Evolutionary conservation across 2,329 filamentous ascomycete species (phyloP).

Genomic region (Parafenestella ontariensis): DNA sequence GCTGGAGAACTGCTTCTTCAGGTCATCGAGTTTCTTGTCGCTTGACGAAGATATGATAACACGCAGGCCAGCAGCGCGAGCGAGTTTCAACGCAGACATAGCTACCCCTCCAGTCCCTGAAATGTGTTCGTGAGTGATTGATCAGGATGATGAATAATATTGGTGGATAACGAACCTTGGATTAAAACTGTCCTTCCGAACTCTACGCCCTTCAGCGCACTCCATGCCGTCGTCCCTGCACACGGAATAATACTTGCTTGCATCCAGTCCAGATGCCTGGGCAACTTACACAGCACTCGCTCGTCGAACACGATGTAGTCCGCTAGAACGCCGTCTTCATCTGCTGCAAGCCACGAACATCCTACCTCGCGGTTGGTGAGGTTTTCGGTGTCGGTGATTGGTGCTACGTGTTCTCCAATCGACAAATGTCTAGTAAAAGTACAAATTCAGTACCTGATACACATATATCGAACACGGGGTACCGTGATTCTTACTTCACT

Average conservation of each 20-base stretch:
- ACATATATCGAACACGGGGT: neutral
- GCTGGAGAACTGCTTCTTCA: neutral
- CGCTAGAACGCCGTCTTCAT: neutral
- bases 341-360: neutral
- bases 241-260: slow-evolving; percentile 21
- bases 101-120: slow-evolving; percentile 49
- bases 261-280: slow-evolving; percentile 13
- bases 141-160: neutral
- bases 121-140: neutral
- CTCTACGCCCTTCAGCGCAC: slow-evolving; percentile 10
- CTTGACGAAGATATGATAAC: slow-evolving; percentile 53
- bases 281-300: neutral
- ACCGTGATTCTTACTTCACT: neutral
- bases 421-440: neutral
- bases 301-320: neutral
- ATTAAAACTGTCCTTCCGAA: slow-evolving; percentile 5
- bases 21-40: neutral
- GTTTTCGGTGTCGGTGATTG: neutral
- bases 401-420: neutral
- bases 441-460: neutral
- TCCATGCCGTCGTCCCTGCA: slow-evolving; percentile 29
- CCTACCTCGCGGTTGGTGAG: neutral
- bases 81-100: slow-evolving; percentile 31
- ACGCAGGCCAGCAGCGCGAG: slow-evolving; percentile 19
- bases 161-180: neutral